Conservation (phyloP, 805 yeast species). For the Starmerella geochares region DNA sequence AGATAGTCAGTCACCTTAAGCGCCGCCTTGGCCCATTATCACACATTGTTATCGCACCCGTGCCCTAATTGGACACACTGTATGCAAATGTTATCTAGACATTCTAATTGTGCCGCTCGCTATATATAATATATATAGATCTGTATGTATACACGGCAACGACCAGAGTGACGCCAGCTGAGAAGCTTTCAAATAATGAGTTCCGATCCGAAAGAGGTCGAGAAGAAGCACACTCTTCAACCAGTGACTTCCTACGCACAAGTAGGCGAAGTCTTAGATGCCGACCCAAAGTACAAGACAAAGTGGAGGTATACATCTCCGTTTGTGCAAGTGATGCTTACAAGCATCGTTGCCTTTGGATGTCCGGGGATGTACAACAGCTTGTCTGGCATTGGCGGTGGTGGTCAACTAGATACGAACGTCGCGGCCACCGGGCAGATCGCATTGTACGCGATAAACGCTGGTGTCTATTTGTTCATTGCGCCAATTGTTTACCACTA, state of each 20-base stretch:
- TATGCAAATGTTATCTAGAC: no score
- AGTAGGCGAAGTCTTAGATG: constrained; percentile 5
- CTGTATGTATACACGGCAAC: no score
- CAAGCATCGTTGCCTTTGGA: constrained; percentile 29
- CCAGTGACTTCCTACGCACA: background rate
- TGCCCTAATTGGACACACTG: no score
- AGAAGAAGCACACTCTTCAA: constrained; percentile 3
- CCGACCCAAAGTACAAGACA: background rate
- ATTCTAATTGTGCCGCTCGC: no score
- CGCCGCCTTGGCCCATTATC: no score
- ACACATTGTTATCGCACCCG: no score
- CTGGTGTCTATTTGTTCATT: constrained; percentile 26
- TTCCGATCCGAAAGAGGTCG: background rate
- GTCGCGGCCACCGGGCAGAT: constrained; percentile 30
- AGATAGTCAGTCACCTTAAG: no score
- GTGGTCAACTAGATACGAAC: constrained; percentile 29
- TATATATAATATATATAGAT: no score
- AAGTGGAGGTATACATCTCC: constrained; percentile 19
- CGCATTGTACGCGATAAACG: constrained; percentile 28
- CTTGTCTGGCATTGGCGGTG: constrained; percentile 30
- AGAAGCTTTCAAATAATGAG: constrained; percentile 14
- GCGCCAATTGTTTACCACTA: constrained; percentile 28
- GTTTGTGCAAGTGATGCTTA: constrained; percentile 25
- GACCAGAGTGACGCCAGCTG: no score
- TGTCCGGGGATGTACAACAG: constrained; percentile 33